These are phyloP conservation scores for Cylindrodendrum hubeiense DNA, from an alignment of 2,329 filamentous ascomycete species.

Conservation along the genomic window DNA sequence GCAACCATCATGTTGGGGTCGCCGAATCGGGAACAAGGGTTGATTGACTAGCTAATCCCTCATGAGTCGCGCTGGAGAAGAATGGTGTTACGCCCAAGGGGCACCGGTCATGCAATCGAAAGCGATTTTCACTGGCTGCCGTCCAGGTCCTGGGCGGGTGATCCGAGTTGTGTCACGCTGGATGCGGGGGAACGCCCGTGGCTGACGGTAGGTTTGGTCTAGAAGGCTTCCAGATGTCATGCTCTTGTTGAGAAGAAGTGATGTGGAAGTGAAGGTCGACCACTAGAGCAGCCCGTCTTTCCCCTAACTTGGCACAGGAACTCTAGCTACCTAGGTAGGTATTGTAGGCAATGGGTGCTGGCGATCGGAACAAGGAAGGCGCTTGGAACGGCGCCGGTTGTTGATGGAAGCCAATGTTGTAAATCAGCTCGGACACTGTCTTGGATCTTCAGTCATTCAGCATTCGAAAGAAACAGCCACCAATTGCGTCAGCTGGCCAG, in stretches of 20 bases:
- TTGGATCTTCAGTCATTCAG: constrained; percentile 9
- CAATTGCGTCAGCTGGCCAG: neutral
- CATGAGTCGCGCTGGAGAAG: constrained; percentile 23
- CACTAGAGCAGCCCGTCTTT: neutral
- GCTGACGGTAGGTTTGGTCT: constrained; percentile 19
- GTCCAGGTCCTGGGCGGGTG: neutral
- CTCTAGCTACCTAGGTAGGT: neutral
- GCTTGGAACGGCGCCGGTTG: neutral
- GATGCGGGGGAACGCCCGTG: constrained; percentile 5
- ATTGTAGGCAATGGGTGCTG: neutral
- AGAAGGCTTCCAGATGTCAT: constrained; percentile 32
- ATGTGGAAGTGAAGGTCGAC: neutral
- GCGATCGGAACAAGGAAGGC: neutral
- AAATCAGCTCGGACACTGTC: neutral
- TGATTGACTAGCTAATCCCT: constrained; percentile 10
- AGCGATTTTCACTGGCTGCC: neutral
- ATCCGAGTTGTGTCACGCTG: neutral
- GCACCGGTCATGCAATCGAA: neutral
- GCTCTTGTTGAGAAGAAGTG: neutral
- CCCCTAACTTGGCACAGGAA: neutral
- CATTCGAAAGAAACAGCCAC: neutral
- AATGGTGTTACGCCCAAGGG: constrained; percentile 4
- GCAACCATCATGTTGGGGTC: neutral
- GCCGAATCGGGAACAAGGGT: constrained; percentile 18
- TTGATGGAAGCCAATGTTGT: neutral